Conservation (phyloP, 2,329 filamentous ascomycete genomes). For the Aspergillus clavatus region DNA sequence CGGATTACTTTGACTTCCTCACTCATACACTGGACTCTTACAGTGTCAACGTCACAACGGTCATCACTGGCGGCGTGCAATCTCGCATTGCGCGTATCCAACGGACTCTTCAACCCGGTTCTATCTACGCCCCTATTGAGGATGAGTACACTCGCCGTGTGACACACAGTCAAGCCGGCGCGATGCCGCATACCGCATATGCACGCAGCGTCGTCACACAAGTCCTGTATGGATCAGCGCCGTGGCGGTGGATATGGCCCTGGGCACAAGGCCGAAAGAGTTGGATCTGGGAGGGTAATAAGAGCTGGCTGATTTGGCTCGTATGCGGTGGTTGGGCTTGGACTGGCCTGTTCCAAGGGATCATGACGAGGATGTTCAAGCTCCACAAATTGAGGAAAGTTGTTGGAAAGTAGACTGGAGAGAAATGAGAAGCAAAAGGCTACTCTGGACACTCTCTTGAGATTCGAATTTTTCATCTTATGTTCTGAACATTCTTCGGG, state of each 20-base stretch:
- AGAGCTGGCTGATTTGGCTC: conserved; percentile 50
- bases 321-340: conserved; percentile 45
- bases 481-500: too few species aligned
- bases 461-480: too few species aligned
- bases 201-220: conserved; percentile 52
- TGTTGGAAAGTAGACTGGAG: conserved; percentile 8
- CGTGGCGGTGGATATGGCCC: conserved; percentile 50
- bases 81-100: conserved; percentile 54
- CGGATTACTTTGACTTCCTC: background rate
- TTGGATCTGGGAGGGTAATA: conserved; percentile 49
- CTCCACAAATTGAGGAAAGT: conserved; percentile 43
- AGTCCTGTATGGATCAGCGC: conserved; percentile 44
- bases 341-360: conserved; percentile 35
- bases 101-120: conserved; percentile 44
- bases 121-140: conserved; percentile 50
- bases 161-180: conserved; percentile 50
- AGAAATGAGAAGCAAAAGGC: background rate
- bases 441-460: too few species aligned
- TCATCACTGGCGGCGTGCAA: conserved; percentile 58
- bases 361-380: conserved; percentile 51
- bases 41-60: conserved; percentile 49
- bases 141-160: conserved; percentile 49
- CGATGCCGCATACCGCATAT: conserved; percentile 51
- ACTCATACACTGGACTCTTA: conserved; percentile 1
- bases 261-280: conserved; percentile 34